These are phyloP conservation scores for Iris pallida DNA, from an alignment of 116 monocot species.

Conservation along the genomic window DNA sequence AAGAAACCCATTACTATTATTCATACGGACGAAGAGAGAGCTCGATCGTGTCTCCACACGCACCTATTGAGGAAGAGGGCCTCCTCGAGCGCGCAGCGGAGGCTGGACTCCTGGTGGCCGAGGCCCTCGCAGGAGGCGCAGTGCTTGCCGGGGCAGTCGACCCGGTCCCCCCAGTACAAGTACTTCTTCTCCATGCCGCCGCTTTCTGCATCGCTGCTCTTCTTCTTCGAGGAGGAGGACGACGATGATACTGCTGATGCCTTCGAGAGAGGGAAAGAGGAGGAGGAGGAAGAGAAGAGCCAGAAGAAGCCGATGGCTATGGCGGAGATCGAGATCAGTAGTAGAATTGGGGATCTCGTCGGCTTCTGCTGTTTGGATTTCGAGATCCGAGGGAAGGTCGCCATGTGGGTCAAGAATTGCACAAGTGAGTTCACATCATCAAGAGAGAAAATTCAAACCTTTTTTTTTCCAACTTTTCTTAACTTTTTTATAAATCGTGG, in stretches of 20 bases:
- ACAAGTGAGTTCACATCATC: too few relatives aligned
- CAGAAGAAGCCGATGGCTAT: constrained; percentile 15
- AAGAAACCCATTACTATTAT: constrained; percentile 6
- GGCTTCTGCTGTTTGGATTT: constrained; percentile 32
- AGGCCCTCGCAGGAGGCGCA: constrained; percentile 85
- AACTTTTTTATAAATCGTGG: too few relatives aligned
- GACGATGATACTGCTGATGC: neutral
- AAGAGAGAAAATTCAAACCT: too few relatives aligned
- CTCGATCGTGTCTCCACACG: neutral
- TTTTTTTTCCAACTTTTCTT: too few relatives aligned
- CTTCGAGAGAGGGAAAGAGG: neutral
- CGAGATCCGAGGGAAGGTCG: neutral
- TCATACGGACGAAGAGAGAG: neutral
- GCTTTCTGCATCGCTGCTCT: neutral
- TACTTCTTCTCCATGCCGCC: constrained; percentile 51
- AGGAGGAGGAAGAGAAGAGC: constrained; percentile 19
- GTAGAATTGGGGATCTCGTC: constrained; percentile 26
- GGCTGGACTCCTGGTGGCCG: constrained; percentile 93
- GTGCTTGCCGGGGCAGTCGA: constrained; percentile 93
- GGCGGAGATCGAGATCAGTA: constrained; percentile 20
- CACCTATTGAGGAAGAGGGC: constrained; percentile 77
- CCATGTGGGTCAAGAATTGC: too few relatives aligned
- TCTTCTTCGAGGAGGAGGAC: neutral
- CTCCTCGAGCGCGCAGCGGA: constrained; percentile 93
- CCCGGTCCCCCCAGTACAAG: constrained; percentile 77